Base-by-base conservation (phyloP, 2,329 filamentous ascomycete genomes). In the Calycina herbarum region DNA sequence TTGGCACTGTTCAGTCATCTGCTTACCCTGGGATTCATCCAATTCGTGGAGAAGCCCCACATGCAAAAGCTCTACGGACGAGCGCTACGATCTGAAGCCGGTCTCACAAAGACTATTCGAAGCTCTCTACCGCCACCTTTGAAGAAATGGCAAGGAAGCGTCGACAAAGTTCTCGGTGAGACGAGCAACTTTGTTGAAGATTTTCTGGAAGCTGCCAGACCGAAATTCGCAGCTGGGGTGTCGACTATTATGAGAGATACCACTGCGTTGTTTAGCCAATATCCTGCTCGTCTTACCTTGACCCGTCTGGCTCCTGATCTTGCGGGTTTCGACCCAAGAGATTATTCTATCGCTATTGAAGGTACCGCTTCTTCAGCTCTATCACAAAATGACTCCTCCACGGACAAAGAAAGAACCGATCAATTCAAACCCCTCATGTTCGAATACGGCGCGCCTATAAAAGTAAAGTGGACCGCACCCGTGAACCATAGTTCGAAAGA, bases 21-120 rank as follows among this genome's bases (percentile, higher is more conserved):
- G 38, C 82, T 97, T 60, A 95, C 91, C 1, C 82, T 98, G 38
- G 88, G 83, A 35, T 97, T 97, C 80, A 92, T 99, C 63, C 92
- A 96, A 66, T 91, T 94, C 70, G 91, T 99, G 10, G 95, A 99
- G 79, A 89, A 94, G 67, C 95, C 94, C 15, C 95, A 99, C 77
- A 98, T 99, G 94, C 92, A 97, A 77, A 98, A 97, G 82, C 86
- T 98, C 20, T 99, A 99, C 74, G 94, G 95, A 54, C 85, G 89
- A 72, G 89, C 88, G 72, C 82, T 99, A 57, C 89, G 95, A 66
- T 83, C 90, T 69, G 93, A 97, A 77, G 95, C 95, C 11, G 95
- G 95, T 60, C 83, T 99, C 48, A 94, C 94, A 66, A 96, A 94
- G 79, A 97, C 92, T 73, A 85, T 99, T 76, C 92, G 93, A 77